phyloP scores from a whole-genome alignment of 2,329 filamentous ascomycete genomes.

The Lasiodiplodia hormozganensis region DNA sequence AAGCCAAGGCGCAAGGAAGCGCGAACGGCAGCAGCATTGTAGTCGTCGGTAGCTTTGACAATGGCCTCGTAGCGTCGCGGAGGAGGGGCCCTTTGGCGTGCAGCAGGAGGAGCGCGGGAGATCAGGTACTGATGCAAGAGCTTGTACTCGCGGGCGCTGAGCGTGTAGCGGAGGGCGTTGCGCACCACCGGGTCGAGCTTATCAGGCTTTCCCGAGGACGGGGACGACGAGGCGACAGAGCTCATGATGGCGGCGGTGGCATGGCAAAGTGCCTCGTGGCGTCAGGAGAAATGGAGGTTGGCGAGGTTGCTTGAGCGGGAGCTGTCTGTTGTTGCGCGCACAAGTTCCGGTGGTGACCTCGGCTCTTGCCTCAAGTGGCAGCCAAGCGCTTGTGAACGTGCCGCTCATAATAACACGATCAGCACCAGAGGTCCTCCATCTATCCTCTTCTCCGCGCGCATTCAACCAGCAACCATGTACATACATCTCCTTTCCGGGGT shows the following conservation, averaged over 20 bases:
- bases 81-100: conserved; percentile 61
- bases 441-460: not conserved
- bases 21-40: conserved; percentile 56
- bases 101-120: conserved; percentile 67
- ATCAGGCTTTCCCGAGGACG: conserved; percentile 38
- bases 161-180: conserved; percentile 84
- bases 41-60: conserved; percentile 54
- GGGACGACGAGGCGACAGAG: conserved; percentile 34
- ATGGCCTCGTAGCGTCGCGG: conserved; percentile 61
- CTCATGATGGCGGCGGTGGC: conserved; percentile 40
- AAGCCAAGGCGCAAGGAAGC: conserved; percentile 54
- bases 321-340: not conserved
- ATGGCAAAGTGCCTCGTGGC: not conserved
- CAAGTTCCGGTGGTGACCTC: conserved; percentile 12
- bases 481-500: not conserved
- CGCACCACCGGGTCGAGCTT: conserved; percentile 74
- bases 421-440: not conserved
- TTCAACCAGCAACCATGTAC: not conserved
- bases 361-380: conserved; percentile 8
- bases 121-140: conserved; percentile 83
- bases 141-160: conserved; percentile 85
- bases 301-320: not conserved
- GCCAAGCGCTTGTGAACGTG: conserved; percentile 20
- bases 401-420: not conserved
- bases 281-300: not conserved